These are phyloP conservation scores for Agrostemma githago DNA, from an alignment of 148 eudicot species.

Conservation along the genomic window DNA sequence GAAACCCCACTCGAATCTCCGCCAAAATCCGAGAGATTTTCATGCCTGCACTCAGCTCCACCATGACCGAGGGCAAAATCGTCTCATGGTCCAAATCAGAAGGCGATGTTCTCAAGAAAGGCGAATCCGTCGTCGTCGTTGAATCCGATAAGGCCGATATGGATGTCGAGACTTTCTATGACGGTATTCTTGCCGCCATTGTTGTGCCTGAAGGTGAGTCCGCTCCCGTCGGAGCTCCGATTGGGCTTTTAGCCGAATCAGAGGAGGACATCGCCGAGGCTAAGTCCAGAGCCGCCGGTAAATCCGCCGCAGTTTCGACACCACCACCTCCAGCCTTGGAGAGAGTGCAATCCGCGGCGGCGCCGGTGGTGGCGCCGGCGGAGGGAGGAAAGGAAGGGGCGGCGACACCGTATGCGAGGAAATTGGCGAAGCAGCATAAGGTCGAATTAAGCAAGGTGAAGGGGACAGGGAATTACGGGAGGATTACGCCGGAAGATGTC, in stretches of 20 bases:
- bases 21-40: constrained; percentile 91
- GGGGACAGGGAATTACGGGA: constrained; percentile 81
- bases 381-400: constrained; percentile 54
- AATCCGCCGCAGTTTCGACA: constrained; percentile 6
- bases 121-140: constrained; percentile 82
- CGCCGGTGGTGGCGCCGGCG: constrained; percentile 15
- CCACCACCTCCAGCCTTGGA: constrained; percentile 23
- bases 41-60: constrained; percentile 95
- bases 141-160: constrained; percentile 94
- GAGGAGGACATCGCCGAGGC: constrained; percentile 74
- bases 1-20: constrained; percentile 9
- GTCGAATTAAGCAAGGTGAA: constrained; percentile 50
- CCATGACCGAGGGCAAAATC: constrained; percentile 96
- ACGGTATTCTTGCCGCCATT: constrained; percentile 78
- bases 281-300: constrained; percentile 49
- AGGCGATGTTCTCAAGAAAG: constrained; percentile 69
- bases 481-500: constrained; percentile 80
- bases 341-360: constrained; percentile 19
- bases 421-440: constrained; percentile 92
- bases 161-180: constrained; percentile 94
- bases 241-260: constrained; percentile 70
- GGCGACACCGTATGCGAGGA: constrained; percentile 85
- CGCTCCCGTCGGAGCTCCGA: constrained; percentile 84
- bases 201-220: constrained; percentile 77
- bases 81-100: constrained; percentile 87